These are phyloP conservation scores for Anthostomella pinea DNA, from an alignment of 2,329 filamentous ascomycete genomes.

Conservation along the genomic window DNA sequence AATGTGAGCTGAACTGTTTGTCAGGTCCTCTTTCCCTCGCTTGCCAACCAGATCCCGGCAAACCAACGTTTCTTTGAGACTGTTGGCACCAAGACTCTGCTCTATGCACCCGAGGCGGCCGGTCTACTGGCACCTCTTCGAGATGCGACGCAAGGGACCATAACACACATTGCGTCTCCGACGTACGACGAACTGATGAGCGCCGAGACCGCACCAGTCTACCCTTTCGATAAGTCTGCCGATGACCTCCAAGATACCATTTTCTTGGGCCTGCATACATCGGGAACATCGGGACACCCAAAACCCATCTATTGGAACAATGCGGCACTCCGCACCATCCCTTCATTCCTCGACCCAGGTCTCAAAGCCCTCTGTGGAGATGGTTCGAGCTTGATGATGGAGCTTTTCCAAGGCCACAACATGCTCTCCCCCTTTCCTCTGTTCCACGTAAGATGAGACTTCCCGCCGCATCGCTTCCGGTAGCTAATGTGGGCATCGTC, in stretches of 20 bases:
- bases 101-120: conserved; percentile 6
- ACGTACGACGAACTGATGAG: conserved; percentile 1
- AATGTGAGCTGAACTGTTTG: too few relatives aligned
- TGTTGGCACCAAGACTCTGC: conserved; percentile 5
- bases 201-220: background rate
- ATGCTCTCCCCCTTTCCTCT: conserved; percentile 9
- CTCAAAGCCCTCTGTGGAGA: conserved; percentile 1
- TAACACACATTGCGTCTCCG: conserved; percentile 2
- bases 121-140: conserved; percentile 2
- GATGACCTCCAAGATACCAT: conserved; percentile 13
- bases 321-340: conserved; percentile 3
- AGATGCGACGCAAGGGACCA: background rate
- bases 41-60: conserved; percentile 4
- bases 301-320: conserved; percentile 22
- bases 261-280: conserved; percentile 24
- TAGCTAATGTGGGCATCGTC: background rate
- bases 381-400: conserved; percentile 1
- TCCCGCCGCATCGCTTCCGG: background rate
- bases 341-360: conserved; percentile 5
- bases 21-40: conserved; percentile 7
- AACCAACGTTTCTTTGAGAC: conserved; percentile 6
- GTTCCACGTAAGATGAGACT: conserved; percentile 9
- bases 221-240: conserved; percentile 5
- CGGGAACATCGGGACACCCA: conserved; percentile 23
- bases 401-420: conserved; percentile 2